Evolutionary conservation across 306 rosid species (phyloP), one percentile per base, ranked within the genome.

Genomic region (Fragaria iinumae): DNA sequence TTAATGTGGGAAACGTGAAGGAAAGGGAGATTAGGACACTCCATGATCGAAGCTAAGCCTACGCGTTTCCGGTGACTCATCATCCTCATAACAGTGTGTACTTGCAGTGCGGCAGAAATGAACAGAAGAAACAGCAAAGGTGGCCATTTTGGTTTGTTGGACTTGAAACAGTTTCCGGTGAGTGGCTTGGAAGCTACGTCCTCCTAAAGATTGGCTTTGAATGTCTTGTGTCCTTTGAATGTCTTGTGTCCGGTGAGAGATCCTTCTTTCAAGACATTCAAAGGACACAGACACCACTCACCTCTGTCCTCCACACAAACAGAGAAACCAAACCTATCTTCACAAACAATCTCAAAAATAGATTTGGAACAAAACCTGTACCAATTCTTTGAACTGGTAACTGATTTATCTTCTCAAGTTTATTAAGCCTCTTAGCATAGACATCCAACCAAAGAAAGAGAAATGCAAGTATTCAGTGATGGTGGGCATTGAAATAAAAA

Each of bases 51-150:
- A n/a, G 21, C n/a, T 27, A 62, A 62, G 67, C 41, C 59, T 14
- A 73, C 79, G 85, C 82, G 80, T 62, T 1, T 5, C 20, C 10
- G 67, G 39, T 63, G 68, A 63, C 43, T 63, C 68, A 16, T 27
- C 8, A 6, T 41, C 44, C 38, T 55, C 25, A 7, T 55, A 55
- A 8, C 6, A 1, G 64, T 21, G 34, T 21, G 34, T 23, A 20
- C 23, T 0, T 38, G 41, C 45, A 43, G 27, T 55, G 8, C 60
- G 18, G 66, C 34, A 60, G 3, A 60, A 27, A 25, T 60, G 2
- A 11, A 27, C 66, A 13, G 67, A 62, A 27, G 39, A 29, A 12
- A 62, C 41, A 2, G 43, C 67, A 29, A 62, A 62, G 67, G 21
- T 62, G 43, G 41, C 38, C 44, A 7, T 14, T 63, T 63, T 32